phyloP scores from a whole-genome alignment of 1,284 basidiomycete genomes.

The Leccinum pachyderme region DNA sequence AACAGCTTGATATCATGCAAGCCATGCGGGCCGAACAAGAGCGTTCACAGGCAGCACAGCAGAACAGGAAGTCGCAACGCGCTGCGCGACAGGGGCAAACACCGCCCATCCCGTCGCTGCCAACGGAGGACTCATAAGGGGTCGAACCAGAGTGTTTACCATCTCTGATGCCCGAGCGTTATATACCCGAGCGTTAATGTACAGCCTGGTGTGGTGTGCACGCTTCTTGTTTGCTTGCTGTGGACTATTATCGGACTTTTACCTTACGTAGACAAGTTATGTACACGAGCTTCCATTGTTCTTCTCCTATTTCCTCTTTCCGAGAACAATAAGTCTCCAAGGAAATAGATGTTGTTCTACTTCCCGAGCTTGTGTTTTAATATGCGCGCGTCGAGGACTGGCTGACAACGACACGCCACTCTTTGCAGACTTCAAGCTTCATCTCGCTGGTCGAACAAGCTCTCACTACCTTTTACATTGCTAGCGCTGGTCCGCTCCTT shows the following conservation, averaged over 20 bases:
- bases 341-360: constrained; percentile 16
- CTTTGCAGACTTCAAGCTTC: not conserved
- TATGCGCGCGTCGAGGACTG: not conserved
- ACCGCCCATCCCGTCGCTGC: constrained; percentile 34
- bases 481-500: constrained; percentile 30
- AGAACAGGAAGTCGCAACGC: constrained; percentile 52
- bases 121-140: constrained; percentile 19
- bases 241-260: constrained; percentile 8
- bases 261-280: constrained; percentile 8
- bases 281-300: constrained; percentile 21
- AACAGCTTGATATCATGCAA: constrained; percentile 78
- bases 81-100: constrained; percentile 24
- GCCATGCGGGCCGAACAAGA: constrained; percentile 75
- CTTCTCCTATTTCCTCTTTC: constrained; percentile 5
- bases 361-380: constrained; percentile 4
- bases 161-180: constrained; percentile 22
- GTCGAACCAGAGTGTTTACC: not conserved
- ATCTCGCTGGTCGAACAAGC: constrained; percentile 31
- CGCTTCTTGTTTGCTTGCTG: constrained; percentile 11
- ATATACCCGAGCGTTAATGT: constrained; percentile 27
- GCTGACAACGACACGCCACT: not conserved
- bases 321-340: constrained; percentile 33
- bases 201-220: not conserved
- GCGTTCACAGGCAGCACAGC: constrained; percentile 54
- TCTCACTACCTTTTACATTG: constrained; percentile 5